Evolutionary conservation across 2,329 filamentous ascomycete genomes (phyloP), one percentile per base, ranked within the genome.

Genomic region (Stagonosporopsis chrysanthemi): DNA sequence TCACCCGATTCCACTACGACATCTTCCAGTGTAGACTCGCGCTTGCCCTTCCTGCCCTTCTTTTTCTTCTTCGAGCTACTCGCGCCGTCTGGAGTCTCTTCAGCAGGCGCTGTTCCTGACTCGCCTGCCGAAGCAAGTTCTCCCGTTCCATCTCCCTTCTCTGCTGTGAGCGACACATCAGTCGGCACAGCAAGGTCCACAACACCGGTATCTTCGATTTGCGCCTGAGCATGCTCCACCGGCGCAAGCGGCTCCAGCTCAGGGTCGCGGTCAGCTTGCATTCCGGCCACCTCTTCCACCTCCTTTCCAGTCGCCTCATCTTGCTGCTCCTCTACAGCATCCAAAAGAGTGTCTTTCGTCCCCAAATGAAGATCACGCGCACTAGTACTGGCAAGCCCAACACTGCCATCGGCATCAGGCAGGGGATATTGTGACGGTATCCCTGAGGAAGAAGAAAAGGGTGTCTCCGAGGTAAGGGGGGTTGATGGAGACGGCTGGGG

Each of bases 371-470:
- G 41, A 38, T 40, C 56, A 60, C 42, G 35, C 49, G 49, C 52
- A 61, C 46, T 59, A 43, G 38, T 45, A 58, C 45, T 55, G 41
- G 51, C 48, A 63, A 60, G 49, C 57, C 59, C 64, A 66, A 62
- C 62, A 68, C 66, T 62, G 60, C 62, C 67, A 60, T 61, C 65
- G 60, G 61, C 60, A 60, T 51, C 52, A 61, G 65, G 56, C 52
- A 51, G 63, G 66, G 67, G 63, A 68, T 70, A 67, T 55, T 64
- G 65, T 55, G 67, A 60, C 67, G 67, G 67, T 68, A 68, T 66
- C 67, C 64, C 66, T 52, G 66, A 68, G 67, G 67, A 66, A 64
- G 61, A 67, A 64, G 61, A 60, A 63, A 66, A 48, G 61, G 62
- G 62, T 63, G 65, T 68, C 63, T 68, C 67, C 64, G 67, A 70